Evolutionary conservation across 345 rosid species (phyloP).

Genomic region (Salix purpurea): DNA sequence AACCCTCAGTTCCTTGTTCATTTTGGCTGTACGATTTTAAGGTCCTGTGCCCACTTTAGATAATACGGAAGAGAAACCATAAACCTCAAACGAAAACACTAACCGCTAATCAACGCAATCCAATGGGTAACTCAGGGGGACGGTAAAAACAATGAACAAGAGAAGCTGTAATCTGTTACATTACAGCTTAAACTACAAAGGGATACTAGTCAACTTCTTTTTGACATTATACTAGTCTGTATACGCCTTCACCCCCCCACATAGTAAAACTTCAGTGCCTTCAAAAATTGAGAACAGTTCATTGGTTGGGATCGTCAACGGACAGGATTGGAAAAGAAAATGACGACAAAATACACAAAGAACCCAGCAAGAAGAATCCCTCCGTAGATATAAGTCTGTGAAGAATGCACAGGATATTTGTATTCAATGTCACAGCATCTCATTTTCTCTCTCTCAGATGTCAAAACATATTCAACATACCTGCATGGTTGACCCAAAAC

Average conservation of each 20-base stretch:
- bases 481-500: constrained; percentile 26
- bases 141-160: too few relatives aligned
- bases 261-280: background rate
- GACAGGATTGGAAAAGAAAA: constrained; percentile 82
- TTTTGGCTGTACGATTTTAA: too few relatives aligned
- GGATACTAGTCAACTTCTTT: too few relatives aligned
- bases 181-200: background rate
- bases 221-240: background rate
- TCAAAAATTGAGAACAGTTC: background rate
- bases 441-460: constrained; percentile 69
- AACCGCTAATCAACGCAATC: too few relatives aligned
- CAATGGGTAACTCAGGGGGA: too few relatives aligned
- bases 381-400: constrained; percentile 81
- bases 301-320: constrained; percentile 34
- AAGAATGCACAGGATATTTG: constrained; percentile 70
- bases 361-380: constrained; percentile 89
- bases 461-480: constrained; percentile 72
- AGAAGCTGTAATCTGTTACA: background rate
- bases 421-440: constrained; percentile 75
- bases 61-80: too few relatives aligned
- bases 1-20: too few relatives aligned
- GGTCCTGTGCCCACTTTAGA: too few relatives aligned
- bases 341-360: constrained; percentile 75
- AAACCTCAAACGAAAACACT: too few relatives aligned
- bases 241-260: background rate